A percentile compares a stretch with the other conserved stretches of the same genome.
Conservation (phyloP, 2,329 filamentous ascomycete species). For the Colletotrichum sp. region DNA sequence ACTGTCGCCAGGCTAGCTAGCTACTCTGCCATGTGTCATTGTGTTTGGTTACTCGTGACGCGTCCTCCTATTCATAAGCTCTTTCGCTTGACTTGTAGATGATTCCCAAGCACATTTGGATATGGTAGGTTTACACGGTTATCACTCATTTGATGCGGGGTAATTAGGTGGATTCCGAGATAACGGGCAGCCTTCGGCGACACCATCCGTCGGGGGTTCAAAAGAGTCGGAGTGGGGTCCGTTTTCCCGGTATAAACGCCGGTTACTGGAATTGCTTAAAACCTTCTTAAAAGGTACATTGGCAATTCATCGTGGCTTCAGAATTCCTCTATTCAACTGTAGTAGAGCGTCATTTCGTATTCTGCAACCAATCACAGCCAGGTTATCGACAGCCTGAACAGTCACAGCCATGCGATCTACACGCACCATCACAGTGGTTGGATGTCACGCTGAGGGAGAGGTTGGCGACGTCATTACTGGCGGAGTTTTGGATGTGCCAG, state of each 20-base stretch:
- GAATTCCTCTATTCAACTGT: not conserved
- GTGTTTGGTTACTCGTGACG: not conserved
- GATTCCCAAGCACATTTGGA: not conserved
- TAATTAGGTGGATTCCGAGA: not conserved
- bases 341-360: not conserved
- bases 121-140: not conserved
- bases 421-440: conserved; percentile 33
- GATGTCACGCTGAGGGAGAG: conserved; percentile 44
- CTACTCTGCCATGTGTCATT: not conserved
- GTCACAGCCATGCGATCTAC: conserved; percentile 8
- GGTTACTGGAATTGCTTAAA: not conserved
- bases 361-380: not conserved
- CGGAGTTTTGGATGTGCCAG: conserved; percentile 47
- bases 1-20: not conserved
- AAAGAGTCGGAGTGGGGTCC: not conserved
- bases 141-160: not conserved
- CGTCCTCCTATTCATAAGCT: not conserved
- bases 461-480: conserved; percentile 54
- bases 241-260: not conserved
- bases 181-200: not conserved
- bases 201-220: not conserved
- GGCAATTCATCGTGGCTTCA: not conserved
- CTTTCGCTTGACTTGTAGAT: not conserved
- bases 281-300: not conserved
- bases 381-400: not conserved